Evolutionary conservation across 768 basidiomycete genomes (phyloP).

Genomic region (Suillus luteus): DNA sequence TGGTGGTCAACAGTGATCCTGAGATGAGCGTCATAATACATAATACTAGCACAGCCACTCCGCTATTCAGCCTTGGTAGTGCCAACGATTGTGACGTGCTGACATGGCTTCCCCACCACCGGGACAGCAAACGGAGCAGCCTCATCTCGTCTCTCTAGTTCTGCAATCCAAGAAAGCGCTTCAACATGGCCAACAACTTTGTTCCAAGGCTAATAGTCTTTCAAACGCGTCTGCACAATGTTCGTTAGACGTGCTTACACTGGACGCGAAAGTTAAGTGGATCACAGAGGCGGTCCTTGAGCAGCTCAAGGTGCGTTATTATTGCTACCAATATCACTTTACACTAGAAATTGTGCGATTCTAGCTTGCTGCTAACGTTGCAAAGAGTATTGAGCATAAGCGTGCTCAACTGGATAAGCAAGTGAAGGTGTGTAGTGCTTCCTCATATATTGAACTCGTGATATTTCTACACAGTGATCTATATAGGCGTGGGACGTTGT

Average conservation of each 20-base stretch:
- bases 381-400: constrained; percentile 74
- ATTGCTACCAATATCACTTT: background rate
- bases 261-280: constrained; percentile 83
- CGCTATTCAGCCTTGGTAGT: background rate
- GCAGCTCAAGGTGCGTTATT: constrained; percentile 65
- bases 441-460: background rate
- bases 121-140: constrained; percentile 39
- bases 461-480: background rate
- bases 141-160: constrained; percentile 74
- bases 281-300: constrained; percentile 71
- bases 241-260: constrained; percentile 69
- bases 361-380: constrained; percentile 72
- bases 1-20: background rate
- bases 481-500: constrained; percentile 70
- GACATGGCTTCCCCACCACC: constrained; percentile 26
- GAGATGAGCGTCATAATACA: background rate
- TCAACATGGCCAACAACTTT: constrained; percentile 75
- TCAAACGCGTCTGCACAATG: constrained; percentile 68
- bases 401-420: constrained; percentile 59
- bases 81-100: background rate
- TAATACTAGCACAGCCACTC: constrained; percentile 13
- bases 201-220: constrained; percentile 61
- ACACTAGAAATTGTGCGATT: background rate
- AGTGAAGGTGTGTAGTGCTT: constrained; percentile 51
- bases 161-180: constrained; percentile 83